Conservation (phyloP, 2,329 filamentous ascomycete genomes). For the Parastagonospora nodorum region DNA sequence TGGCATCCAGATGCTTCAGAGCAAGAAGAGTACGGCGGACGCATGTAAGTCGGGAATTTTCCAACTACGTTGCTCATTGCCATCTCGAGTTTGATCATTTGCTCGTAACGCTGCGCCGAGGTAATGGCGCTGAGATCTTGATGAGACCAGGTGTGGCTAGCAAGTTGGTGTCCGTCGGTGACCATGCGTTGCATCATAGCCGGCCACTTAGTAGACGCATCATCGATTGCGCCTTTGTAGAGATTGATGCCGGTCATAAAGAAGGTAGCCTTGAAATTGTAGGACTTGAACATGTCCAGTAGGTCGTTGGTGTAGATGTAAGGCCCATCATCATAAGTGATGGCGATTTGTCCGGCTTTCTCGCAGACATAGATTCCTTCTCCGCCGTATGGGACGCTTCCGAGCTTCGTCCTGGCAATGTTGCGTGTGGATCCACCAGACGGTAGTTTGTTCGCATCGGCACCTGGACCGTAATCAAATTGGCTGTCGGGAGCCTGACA, state of each 20-base stretch:
- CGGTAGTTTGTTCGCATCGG: slow-evolving; percentile 62
- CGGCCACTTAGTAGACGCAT: slow-evolving; percentile 52
- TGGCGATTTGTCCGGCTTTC: slow-evolving; percentile 62
- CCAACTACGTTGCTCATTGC: slow-evolving; percentile 60
- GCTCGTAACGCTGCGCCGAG: slow-evolving; percentile 51
- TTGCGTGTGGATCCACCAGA: slow-evolving; percentile 59
- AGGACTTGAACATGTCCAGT: slow-evolving; percentile 61
- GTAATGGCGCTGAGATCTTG: slow-evolving; percentile 54
- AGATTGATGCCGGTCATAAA: slow-evolving; percentile 63
- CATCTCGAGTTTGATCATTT: slow-evolving; percentile 60
- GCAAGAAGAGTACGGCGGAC: slow-evolving; percentile 56
- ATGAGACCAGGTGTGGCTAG: slow-evolving; percentile 63
- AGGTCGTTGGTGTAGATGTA: slow-evolving; percentile 65
- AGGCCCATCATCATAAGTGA: slow-evolving; percentile 72
- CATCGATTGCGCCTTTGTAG: slow-evolving; percentile 59
- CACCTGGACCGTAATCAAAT: slow-evolving; percentile 63
- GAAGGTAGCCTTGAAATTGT: slow-evolving; percentile 70
- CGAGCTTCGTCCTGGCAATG: slow-evolving; percentile 58
- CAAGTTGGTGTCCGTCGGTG: slow-evolving; percentile 63
- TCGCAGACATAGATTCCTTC: slow-evolving; percentile 61
- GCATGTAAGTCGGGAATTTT: slow-evolving; percentile 61
- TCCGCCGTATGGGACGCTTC: slow-evolving; percentile 62
- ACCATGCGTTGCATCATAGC: slow-evolving; percentile 60
- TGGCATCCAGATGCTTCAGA: slow-evolving; percentile 41
- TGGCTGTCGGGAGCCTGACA: slow-evolving; percentile 66